A percentile compares a stretch with the other conserved stretches of the same genome.
Evolutionary conservation across 306 rosid genomes (phyloP).

Genomic region (Dryas alaskensis): DNA sequence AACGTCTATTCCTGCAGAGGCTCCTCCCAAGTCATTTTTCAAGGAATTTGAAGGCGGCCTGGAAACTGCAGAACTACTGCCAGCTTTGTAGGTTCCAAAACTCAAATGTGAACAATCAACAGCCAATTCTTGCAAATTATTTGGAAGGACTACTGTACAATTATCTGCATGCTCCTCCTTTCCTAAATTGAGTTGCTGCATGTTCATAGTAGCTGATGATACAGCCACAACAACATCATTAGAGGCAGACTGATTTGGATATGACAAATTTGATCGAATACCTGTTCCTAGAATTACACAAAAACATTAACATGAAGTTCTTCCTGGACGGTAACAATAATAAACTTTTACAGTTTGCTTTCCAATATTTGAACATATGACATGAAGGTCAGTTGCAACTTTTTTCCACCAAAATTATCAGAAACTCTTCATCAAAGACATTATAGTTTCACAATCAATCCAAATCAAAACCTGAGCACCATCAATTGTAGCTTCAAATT

Average conservation of each 20-base stretch:
- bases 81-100: constrained; percentile 58
- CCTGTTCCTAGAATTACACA: constrained; percentile 15
- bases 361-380: not conserved
- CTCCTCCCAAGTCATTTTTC: constrained; percentile 41
- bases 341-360: not conserved
- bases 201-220: constrained; percentile 39
- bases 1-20: constrained; percentile 34
- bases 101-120: constrained; percentile 70
- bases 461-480: not conserved
- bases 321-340: not conserved
- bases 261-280: constrained; percentile 14
- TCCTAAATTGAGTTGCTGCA: constrained; percentile 39
- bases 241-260: constrained; percentile 21
- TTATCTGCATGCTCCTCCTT: constrained; percentile 35
- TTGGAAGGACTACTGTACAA: constrained; percentile 50
- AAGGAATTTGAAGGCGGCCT: constrained; percentile 28
- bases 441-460: not conserved
- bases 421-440: not conserved
- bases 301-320: not conserved
- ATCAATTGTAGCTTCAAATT: not conserved
- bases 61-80: constrained; percentile 40
- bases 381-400: not conserved
- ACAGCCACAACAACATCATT: constrained; percentile 32
- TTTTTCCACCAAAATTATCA: not conserved
- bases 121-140: constrained; percentile 50